Percentiles rank a stretch among this genome's conserved stretches.
Conservation (phyloP, 805 yeast species). For the Candida insectorum region DNA sequence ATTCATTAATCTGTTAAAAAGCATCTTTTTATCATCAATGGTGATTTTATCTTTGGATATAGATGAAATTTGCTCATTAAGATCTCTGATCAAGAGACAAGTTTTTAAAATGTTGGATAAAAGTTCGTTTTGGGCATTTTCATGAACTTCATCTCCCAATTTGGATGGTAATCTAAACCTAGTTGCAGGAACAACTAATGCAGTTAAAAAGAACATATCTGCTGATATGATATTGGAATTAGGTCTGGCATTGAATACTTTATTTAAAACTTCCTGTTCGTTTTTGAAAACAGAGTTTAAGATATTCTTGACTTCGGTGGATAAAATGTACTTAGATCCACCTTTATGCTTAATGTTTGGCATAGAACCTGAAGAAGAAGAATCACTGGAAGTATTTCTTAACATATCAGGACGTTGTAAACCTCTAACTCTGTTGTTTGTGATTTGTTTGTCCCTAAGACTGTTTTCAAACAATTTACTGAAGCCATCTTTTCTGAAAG, state of each 20-base stretch:
- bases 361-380: conserved; percentile 23
- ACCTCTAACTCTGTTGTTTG: conserved; percentile 83
- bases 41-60: conserved; percentile 31
- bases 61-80: conserved; percentile 76
- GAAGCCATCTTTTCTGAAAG: conserved; percentile 91
- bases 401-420: conserved; percentile 69
- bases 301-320: conserved; percentile 82
- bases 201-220: conserved; percentile 86
- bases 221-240: conserved; percentile 47
- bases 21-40: conserved; percentile 67
- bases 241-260: conserved; percentile 82
- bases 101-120: conserved; percentile 78
- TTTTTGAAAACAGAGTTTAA: conserved; percentile 69
- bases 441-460: conserved; percentile 73
- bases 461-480: conserved; percentile 89
- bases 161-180: conserved; percentile 96
- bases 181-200: conserved; percentile 92
- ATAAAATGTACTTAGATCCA: conserved; percentile 81
- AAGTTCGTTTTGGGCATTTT: conserved; percentile 88
- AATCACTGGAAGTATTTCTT: conserved; percentile 8
- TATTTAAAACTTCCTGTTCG: conserved; percentile 67
- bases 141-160: conserved; percentile 94
- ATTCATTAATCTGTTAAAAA: conserved; percentile 90
- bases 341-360: conserved; percentile 56
- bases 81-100: conserved; percentile 76